phyloP scores from a whole-genome alignment of 176 grass and related monocot genomes.

The Hordeum vulgare region MorexV3_pseudomolecules_assembly NC_058520.1:56438698-56439197 shows the following conservation, averaged over 20 bases:
- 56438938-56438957: background rate
- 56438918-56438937: background rate
- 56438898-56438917: background rate
- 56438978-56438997: background rate
- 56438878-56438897: background rate
- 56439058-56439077: background rate
- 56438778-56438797: background rate
- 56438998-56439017: background rate
- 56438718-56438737: background rate
- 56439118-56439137: constrained; percentile 2
- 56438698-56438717: background rate
- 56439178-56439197: background rate
- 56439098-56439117: constrained; percentile 18
- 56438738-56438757: background rate
- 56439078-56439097: background rate
- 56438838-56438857: background rate
- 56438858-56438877: background rate
- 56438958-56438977: background rate
- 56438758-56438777: background rate
- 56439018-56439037: background rate
- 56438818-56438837: background rate
- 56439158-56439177: background rate
- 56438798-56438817: no score
- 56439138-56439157: background rate
- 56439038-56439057: background rate